A percentile compares a stretch with the other conserved stretches of the same genome.
Evolutionary conservation across 306 rosid genomes (phyloP).

Genomic region (Senna siamea): DNA sequence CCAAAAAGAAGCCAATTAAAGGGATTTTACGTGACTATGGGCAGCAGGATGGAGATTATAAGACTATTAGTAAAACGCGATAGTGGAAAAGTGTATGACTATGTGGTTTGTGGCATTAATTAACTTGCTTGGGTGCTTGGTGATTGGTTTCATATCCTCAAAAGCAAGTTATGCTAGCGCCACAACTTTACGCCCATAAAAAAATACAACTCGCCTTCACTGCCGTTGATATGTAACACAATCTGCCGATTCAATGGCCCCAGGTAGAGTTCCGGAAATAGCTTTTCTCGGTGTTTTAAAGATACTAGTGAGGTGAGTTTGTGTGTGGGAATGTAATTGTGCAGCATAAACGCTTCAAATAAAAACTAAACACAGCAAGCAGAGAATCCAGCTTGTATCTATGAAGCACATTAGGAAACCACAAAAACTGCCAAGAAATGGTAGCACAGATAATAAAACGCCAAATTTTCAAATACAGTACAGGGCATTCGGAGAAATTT

Average conservation of each 20-base stretch:
- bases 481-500: too few relatives aligned
- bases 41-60: background rate
- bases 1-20: background rate
- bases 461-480: background rate
- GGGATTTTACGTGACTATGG: background rate
- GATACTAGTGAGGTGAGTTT: background rate
- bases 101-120: background rate
- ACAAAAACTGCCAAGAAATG: background rate
- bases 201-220: background rate
- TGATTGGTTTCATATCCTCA: background rate
- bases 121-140: background rate
- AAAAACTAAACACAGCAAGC: background rate
- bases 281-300: too few relatives aligned
- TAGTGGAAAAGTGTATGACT: background rate
- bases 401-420: background rate
- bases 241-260: background rate
- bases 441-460: background rate
- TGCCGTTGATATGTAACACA: background rate
- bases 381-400: background rate
- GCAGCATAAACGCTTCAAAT: background rate
- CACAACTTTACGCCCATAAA: background rate
- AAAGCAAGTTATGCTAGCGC: background rate
- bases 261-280: too few relatives aligned
- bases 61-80: background rate
- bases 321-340: background rate